phyloP scores from a whole-genome alignment of 73 alveolate species.

The Paramecium biaurelia region DNA sequence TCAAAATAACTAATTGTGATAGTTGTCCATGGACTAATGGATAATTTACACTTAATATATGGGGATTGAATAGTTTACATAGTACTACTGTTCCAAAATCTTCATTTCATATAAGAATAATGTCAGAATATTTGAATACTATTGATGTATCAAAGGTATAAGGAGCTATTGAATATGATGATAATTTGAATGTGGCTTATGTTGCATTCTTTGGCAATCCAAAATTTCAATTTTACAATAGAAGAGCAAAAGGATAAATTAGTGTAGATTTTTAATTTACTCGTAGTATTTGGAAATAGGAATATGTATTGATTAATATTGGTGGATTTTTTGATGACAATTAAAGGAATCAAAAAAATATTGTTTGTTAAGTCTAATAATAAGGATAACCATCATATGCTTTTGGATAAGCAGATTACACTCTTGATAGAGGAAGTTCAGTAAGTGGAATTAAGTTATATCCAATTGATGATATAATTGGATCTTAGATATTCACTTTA shows the following conservation, averaged over 20 bases:
- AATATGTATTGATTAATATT: slow-evolving; percentile 12
- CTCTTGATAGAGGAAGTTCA: not conserved
- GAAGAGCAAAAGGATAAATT: slow-evolving; percentile 22
- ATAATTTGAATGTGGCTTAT: not conserved
- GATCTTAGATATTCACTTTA: not conserved
- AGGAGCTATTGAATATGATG: not conserved
- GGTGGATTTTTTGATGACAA: slow-evolving; percentile 22
- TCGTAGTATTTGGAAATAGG: slow-evolving; percentile 24
- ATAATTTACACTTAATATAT: not conserved
- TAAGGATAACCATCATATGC: not conserved
- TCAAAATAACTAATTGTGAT: not conserved
- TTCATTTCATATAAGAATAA: not conserved
- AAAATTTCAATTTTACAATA: not conserved
- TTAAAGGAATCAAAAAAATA: not conserved
- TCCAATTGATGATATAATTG: not conserved
- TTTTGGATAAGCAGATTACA: not conserved
- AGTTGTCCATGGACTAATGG: slow-evolving; percentile 7
- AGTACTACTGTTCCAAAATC: not conserved
- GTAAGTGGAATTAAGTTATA: slow-evolving; percentile 19
- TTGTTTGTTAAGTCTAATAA: not conserved
- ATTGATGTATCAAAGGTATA: not conserved
- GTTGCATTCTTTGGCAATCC: not conserved
- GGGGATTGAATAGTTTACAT: slow-evolving; percentile 1
- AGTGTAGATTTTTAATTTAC: not conserved
- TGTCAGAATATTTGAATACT: slow-evolving; percentile 11